A percentile compares a stretch with the other conserved stretches of the same genome.
Conservation (phyloP, 2,329 filamentous ascomycete species). For the Cryphonectria naterciae region DNA sequence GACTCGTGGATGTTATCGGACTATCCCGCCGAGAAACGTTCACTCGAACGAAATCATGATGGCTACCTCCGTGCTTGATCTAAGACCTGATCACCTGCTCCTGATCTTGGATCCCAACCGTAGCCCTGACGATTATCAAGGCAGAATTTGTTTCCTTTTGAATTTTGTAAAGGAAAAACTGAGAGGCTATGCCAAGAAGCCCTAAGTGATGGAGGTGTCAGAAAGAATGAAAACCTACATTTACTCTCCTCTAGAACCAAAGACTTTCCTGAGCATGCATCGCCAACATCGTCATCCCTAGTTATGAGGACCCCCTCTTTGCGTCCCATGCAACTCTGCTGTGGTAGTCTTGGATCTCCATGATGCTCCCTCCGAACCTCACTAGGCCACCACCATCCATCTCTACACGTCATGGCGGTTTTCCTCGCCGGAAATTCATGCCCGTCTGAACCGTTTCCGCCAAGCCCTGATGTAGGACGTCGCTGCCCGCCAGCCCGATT, state of each 20-base stretch:
- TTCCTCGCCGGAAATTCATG: not conserved
- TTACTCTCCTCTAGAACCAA: not conserved
- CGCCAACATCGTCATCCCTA: not conserved
- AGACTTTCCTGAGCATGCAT: not conserved
- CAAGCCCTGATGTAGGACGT: not conserved
- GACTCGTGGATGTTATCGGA: not conserved
- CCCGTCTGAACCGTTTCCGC: not conserved
- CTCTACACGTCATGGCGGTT: not conserved
- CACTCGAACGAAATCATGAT: not conserved
- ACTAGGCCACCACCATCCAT: not conserved
- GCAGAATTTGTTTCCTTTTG: not conserved
- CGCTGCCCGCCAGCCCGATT: not conserved
- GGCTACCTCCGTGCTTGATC: not conserved
- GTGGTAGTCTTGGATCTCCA: not conserved
- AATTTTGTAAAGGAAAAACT: not conserved
- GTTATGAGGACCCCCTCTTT: not conserved
- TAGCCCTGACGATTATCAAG: not conserved
- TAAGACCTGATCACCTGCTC: not conserved
- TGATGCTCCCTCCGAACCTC: not conserved
- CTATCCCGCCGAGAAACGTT: not conserved
- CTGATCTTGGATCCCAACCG: not conserved
- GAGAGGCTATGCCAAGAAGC: not conserved
- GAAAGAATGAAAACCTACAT: not conserved
- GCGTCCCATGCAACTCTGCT: not conserved
- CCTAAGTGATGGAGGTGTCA: not conserved